These are phyloP conservation scores for Inonotus obliquus DNA, from an alignment of 1,284 basidiomycete genomes.

Conservation along the genomic window DNA sequence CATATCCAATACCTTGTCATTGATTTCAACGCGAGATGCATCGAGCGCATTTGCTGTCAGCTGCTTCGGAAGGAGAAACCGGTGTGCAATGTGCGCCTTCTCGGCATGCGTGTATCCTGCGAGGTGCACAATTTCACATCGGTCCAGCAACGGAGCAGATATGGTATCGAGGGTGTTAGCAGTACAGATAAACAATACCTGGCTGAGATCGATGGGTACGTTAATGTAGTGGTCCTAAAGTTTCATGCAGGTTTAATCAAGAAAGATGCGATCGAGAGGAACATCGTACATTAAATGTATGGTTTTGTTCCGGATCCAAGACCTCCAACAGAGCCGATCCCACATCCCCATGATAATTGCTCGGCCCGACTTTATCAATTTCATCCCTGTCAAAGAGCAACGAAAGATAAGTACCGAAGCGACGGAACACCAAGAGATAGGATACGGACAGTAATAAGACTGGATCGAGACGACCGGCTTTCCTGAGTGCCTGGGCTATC, in stretches of 20 bases:
- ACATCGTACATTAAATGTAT: constrained; percentile 66
- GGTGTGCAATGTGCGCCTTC: constrained; percentile 83
- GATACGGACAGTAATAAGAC: constrained; percentile 70
- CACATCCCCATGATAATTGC: constrained; percentile 87
- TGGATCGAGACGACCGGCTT: constrained; percentile 77
- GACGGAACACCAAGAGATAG: neutral
- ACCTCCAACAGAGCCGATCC: constrained; percentile 85
- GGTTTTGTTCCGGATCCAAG: constrained; percentile 89
- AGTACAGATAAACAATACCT: constrained; percentile 88
- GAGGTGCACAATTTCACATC: constrained; percentile 68
- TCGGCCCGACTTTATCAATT: constrained; percentile 85
- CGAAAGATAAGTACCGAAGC: constrained; percentile 18
- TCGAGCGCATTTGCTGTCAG: constrained; percentile 65
- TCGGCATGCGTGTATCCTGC: constrained; percentile 88
- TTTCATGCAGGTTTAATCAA: neutral
- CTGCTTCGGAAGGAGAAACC: constrained; percentile 86
- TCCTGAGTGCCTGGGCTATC: constrained; percentile 85
- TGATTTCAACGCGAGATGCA: constrained; percentile 48
- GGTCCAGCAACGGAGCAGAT: constrained; percentile 74
- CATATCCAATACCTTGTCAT: constrained; percentile 64
- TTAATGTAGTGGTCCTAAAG: constrained; percentile 85
- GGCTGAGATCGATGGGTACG: constrained; percentile 84
- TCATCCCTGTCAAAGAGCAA: constrained; percentile 52
- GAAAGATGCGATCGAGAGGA: constrained; percentile 8
- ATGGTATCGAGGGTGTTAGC: constrained; percentile 86